Base-by-base conservation (phyloP, 192 early-diverging fungal species). In the Dissophora globulifera region DNA sequence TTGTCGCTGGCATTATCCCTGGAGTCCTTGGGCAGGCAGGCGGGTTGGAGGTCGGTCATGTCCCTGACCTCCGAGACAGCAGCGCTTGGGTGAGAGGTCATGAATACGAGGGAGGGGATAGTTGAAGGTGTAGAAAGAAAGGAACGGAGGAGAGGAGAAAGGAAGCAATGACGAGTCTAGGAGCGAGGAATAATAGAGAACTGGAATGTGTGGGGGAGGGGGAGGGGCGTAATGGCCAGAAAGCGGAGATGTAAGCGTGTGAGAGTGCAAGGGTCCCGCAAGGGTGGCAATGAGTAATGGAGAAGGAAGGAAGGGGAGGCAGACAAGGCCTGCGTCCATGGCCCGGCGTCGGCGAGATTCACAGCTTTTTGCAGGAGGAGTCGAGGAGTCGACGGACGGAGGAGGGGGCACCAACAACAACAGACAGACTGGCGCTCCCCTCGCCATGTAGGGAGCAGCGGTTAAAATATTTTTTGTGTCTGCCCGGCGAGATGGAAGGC, bases 51-150 rank as follows among this genome's bases (percentile, higher is more conserved):
- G 11, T 35, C 32, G 62, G n/a, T 50, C 10, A 43, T 50, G 16
- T n/a, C 27, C 58, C 23, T 50, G 48, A 17, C 50, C 51, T 62
- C 67, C 30, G 59, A 61, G 51, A 41, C 53, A 50, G 58, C 49
- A 33, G 67, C 45, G 50, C 30, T 69, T 60, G 50, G 67, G 55
- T 40, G 40, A 20, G 61, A 64, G 69, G 60, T 52, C 60, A 62
- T 65, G 35, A 38, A 46, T 27, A n/a, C n/a, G n/a, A n/a, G n/a
- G n/a, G n/a, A n/a, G n/a, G 43, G 20, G 19, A 25, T 22, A 12
- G 30, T 32, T 25, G 25, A 22, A 7, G 48, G 22, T 8, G 29
- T 17, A 1, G 30, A 17, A 50, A 27, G 20, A 42, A 52, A 52
- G 16, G 48, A 16, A 40, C 20, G 26, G n/a, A n/a, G n/a, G n/a